Percentiles rank a stretch among this genome's conserved stretches.
Conservation (phyloP, 2,329 filamentous ascomycete genomes). For the Diaporthe eres region DNA sequence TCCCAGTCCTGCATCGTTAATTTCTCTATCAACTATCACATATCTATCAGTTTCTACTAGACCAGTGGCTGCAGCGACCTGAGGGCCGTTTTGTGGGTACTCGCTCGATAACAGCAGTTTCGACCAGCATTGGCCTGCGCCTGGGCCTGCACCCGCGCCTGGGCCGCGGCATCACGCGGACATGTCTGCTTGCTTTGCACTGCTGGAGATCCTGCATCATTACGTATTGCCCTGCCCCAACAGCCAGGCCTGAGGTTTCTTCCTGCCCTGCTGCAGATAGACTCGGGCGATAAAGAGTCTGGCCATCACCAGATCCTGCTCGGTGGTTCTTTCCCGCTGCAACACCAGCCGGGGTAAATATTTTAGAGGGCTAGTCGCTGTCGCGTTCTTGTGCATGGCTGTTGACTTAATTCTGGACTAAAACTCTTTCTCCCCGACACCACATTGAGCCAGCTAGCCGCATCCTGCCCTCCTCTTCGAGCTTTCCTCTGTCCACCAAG, state of each 20-base stretch:
- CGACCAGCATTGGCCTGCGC: slow-evolving; percentile 1
- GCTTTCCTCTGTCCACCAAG: neutral
- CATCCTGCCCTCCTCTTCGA: neutral
- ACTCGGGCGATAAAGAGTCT: slow-evolving; percentile 25
- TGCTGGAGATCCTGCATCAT: slow-evolving; percentile 21
- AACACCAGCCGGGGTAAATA: slow-evolving; percentile 11
- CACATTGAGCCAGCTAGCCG: neutral
- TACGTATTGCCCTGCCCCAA: slow-evolving; percentile 28
- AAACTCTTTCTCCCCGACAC: neutral
- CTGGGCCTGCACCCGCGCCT: neutral
- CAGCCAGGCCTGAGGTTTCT: neutral
- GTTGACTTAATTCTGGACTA: neutral
- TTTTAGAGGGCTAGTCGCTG: neutral
- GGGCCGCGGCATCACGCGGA: slow-evolving; percentile 15
- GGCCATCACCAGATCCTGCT: slow-evolving; percentile 9
- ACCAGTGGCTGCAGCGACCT: neutral
- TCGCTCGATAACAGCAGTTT: neutral
- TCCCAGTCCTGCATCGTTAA: neutral
- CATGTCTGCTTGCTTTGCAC: neutral
- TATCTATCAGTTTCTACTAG: slow-evolving; percentile 3
- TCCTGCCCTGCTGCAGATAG: neutral
- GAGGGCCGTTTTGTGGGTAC: slow-evolving; percentile 17
- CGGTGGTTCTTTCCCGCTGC: neutral
- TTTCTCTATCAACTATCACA: neutral
- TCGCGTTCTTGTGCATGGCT: neutral